Evolutionary conservation across 768 basidiomycete species (phyloP).

Genomic region (Naganishia friedmannii): DNA sequence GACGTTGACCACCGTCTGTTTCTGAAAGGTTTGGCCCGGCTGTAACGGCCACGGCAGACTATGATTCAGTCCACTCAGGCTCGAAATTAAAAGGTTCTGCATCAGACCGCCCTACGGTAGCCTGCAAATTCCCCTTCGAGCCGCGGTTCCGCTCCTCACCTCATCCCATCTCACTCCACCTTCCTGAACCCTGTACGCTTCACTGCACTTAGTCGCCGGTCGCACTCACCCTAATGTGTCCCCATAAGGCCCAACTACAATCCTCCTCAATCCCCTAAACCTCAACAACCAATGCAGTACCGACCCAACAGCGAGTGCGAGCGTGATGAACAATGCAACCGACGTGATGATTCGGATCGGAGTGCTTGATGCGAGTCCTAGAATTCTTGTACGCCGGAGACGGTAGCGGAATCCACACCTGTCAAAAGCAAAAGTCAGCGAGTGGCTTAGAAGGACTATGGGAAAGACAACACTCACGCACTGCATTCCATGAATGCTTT

Average conservation of each 20-base stretch:
- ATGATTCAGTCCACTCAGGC: too few species aligned
- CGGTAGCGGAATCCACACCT: slow-evolving; percentile 28
- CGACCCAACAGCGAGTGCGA: slow-evolving; percentile 25
- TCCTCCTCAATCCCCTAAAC: slow-evolving; percentile 9
- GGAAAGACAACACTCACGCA: slow-evolving; percentile 15
- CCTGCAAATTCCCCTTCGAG: too few species aligned
- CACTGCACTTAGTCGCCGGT: not conserved
- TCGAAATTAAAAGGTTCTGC: too few species aligned
- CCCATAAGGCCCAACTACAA: slow-evolving; percentile 16
- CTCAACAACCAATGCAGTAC: slow-evolving; percentile 23
- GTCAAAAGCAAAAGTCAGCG: not conserved
- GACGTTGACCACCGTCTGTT: too few species aligned
- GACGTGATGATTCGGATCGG: slow-evolving; percentile 27
- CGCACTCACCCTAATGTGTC: slow-evolving; percentile 9
- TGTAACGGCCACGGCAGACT: too few species aligned
- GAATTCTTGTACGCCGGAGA: slow-evolving; percentile 27
- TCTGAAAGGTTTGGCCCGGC: too few species aligned
- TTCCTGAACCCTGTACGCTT: too few species aligned
- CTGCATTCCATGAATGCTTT: slow-evolving; percentile 30
- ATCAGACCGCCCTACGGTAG: too few species aligned
- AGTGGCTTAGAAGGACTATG: not conserved
- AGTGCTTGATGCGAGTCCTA: slow-evolving; percentile 28
- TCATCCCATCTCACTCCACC: too few species aligned
- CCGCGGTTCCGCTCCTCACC: too few species aligned
- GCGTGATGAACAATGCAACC: slow-evolving; percentile 24